Base-by-base conservation (phyloP, 495 filamentous ascomycete species). In the Saxispiralis lemnorum region DNA sequence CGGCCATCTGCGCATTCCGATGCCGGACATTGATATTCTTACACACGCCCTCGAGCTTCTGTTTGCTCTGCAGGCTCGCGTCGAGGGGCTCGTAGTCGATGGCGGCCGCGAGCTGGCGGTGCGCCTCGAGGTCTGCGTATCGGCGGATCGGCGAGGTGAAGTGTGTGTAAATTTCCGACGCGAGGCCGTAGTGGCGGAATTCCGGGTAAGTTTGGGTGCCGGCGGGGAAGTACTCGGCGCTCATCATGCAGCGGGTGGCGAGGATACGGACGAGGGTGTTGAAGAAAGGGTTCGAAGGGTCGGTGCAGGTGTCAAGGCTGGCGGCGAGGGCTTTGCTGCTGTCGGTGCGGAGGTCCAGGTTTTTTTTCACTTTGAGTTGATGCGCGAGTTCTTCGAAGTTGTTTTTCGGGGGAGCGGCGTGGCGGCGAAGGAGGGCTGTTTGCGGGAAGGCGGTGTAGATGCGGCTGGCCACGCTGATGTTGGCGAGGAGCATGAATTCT, bases 401-500 rank as follows among this genome's bases (percentile, higher is more conserved):
- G 46, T 83, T 82, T 43, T 83, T 83, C 3, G 92, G 89, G 1
- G 89, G 89, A 11, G 88, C 79, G 28, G 73, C 82, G 67, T 97
- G 89, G 28, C 89, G 75, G 39, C 89, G 81, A 30, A 97, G 74
- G 56, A 97, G 73, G 33, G 92, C 92, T 1, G 87, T 96, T 59
- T 95, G 87, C 0, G 89, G 86, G 66, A 93, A 96, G 11, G 84
- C 73, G 40, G 78, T 69, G 64, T 88, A 83, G 52, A 92, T 83
- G 55, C 83, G 92, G 32, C 72, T 65, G 6, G 86, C 89, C 18
- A 97, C 89, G 47, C 76, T 83, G 56, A 82, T 93, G 62, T 96
- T 97, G 66, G 92, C 89, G 56, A 96, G 82, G 55, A 96, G 70
- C 89, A 97, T 97, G 68, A 97, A 96, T 54, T 97, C 89, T 56